Evolutionary conservation across 768 basidiomycete species (phyloP).

Genomic region (Pulveroboletus sp.): DNA sequence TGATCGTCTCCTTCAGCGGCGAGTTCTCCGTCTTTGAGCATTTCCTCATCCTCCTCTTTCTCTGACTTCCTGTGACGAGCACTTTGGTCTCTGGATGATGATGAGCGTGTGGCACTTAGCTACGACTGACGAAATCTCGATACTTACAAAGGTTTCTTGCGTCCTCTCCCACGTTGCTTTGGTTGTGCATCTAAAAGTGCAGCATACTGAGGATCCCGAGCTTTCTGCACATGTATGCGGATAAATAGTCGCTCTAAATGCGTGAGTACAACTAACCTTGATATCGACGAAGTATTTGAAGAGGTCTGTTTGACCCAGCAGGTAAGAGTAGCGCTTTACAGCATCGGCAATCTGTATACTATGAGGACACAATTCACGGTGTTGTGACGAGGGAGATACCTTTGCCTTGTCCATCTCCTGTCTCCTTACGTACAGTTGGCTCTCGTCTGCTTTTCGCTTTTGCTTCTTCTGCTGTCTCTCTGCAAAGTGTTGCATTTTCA

Average conservation of each 20-base stretch:
- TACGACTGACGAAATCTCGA: neutral
- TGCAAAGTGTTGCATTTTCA: slow-evolving; percentile 35
- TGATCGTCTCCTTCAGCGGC: slow-evolving; percentile 81
- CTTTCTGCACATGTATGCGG: slow-evolving; percentile 45
- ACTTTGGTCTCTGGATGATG: slow-evolving; percentile 53
- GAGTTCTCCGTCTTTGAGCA: slow-evolving; percentile 81
- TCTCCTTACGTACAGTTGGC: slow-evolving; percentile 62
- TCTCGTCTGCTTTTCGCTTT: slow-evolving; percentile 65
- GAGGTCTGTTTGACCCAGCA: slow-evolving; percentile 96
- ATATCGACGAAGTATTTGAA: slow-evolving; percentile 99
- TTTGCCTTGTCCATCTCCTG: slow-evolving; percentile 88
- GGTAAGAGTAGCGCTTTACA: slow-evolving; percentile 93
- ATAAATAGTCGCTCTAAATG: neutral
- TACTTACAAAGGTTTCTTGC: slow-evolving; percentile 74
- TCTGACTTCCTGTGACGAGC: slow-evolving; percentile 92
- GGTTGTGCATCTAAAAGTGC: slow-evolving; percentile 82
- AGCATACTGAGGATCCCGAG: slow-evolving; percentile 91
- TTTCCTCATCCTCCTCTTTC: slow-evolving; percentile 96
- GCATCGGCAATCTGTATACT: slow-evolving; percentile 73
- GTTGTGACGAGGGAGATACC: slow-evolving; percentile 35
- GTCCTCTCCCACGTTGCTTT: slow-evolving; percentile 77
- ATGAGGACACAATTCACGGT: slow-evolving; percentile 8
- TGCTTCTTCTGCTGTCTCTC: slow-evolving; percentile 43
- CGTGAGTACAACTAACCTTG: slow-evolving; percentile 51
- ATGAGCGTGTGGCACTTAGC: slow-evolving; percentile 1